Base-by-base conservation (phyloP, 2,329 filamentous ascomycete genomes). In the Sclerotinia subarctica region DNA sequence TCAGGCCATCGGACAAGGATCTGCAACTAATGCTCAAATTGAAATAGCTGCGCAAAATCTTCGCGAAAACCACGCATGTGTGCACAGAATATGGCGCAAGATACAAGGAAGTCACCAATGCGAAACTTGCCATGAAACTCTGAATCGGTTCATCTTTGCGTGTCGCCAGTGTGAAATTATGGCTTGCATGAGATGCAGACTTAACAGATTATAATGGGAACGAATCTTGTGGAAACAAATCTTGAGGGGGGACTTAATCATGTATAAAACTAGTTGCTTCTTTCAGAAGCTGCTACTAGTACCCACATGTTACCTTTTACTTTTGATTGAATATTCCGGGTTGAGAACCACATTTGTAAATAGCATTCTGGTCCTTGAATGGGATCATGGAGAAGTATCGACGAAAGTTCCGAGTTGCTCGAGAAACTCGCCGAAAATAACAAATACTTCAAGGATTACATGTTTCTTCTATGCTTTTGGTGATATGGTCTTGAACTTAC, bases 171-270 rank as follows among this genome's bases (percentile, higher is more conserved):
- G 84, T 65, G 73, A 74, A 4, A 72, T 84, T 2, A 73, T 77
- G 72, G 81, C 78, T 17, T 86, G 84, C 66, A 76, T 79, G 19
- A 72, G 79, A 2, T 86, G 84, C 67, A 74, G 79, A 38, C 78
- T 70, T 46, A 82, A 86, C 67, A 79, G 81, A n/a, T 49, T 68
- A 24, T 69, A 56, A 64, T 42, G 51, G 32, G 53, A 15, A n/a
- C 10, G 21, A 21, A 21, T 15, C 21, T 32, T 56, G 11, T 42
- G 51, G 32, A 32, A 15, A n/a, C 10, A 19, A 21, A 21, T 15
- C 21, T 32, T 56, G 11, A n/a, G 11, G 53, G 21, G 21, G n/a
- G 13, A 0, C n/a, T n/a, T 11, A 38, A 24, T 35, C 10, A 2
- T 56, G 53, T 38, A 11, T 21, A 13, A 21, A 13, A 7, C 15